These are phyloP conservation scores for Ambrosiella cleistominuta DNA, from an alignment of 2,329 filamentous ascomycete genomes.

Conservation along the genomic window DNA sequence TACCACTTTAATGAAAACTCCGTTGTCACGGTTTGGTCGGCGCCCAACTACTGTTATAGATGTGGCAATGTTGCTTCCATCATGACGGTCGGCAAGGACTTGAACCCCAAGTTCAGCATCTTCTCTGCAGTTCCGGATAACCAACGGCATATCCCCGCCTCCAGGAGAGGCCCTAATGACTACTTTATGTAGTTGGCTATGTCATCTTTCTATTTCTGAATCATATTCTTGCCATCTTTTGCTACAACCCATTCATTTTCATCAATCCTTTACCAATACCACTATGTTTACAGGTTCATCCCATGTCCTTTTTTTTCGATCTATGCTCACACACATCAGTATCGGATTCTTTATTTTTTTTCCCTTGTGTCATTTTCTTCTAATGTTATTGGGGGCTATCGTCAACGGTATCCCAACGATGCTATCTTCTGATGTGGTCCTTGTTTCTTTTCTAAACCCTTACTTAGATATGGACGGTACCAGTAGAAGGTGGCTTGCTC, in stretches of 20 bases:
- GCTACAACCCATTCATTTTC: background rate
- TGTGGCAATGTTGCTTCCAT: constrained; percentile 96
- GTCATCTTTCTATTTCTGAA: background rate
- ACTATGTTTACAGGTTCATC: background rate
- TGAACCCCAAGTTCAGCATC: constrained; percentile 83
- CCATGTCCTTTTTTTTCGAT: background rate
- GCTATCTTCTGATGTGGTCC: background rate
- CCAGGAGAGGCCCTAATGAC: constrained; percentile 47
- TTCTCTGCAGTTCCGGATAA: constrained; percentile 82
- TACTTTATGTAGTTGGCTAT: constrained; percentile 43
- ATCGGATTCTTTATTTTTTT: background rate
- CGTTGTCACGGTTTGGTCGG: constrained; percentile 95
- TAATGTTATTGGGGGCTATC: background rate
- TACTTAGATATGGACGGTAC: background rate
- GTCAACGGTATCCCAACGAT: background rate
- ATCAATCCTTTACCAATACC: background rate
- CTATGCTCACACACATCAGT: background rate
- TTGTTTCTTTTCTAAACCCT: background rate
- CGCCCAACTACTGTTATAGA: constrained; percentile 86
- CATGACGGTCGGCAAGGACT: constrained; percentile 73
- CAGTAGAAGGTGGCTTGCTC: background rate
- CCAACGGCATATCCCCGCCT: constrained; percentile 60
- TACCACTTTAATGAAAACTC: constrained; percentile 93
- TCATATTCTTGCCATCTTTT: background rate
- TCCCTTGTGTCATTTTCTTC: background rate